A percentile compares a stretch with the other conserved stretches of the same genome.
Conservation (phyloP, 192 early-diverging fungal genomes). For the Backusella parvicylindrica region DNA sequence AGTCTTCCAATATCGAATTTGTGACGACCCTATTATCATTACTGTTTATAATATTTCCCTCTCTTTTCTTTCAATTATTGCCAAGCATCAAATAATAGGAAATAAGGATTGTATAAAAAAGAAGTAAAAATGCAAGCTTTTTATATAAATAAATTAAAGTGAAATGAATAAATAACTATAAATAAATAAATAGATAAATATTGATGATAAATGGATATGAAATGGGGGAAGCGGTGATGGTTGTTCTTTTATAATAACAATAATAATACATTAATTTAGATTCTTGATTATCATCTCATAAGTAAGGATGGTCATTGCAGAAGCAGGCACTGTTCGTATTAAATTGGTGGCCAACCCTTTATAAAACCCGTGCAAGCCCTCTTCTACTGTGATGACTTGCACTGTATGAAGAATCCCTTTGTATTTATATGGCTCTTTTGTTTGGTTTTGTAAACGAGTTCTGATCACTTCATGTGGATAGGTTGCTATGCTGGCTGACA, state of each 20-base stretch:
- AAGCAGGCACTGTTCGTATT: constrained; percentile 84
- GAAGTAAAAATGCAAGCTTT: not conserved
- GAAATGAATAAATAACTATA: not conserved
- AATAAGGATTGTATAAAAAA: not conserved
- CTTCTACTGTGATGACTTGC: constrained; percentile 67
- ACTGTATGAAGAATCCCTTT: constrained; percentile 76
- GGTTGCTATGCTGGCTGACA: constrained; percentile 83
- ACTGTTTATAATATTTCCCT: no score
- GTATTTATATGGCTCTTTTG: constrained; percentile 69
- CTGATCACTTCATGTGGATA: constrained; percentile 95
- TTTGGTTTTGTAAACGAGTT: constrained; percentile 90
- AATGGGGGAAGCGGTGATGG: not conserved
- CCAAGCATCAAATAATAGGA: no score
- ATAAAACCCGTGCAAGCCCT: constrained; percentile 82
- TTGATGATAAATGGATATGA: not conserved
- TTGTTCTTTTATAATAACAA: no score
- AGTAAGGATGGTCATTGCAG: constrained; percentile 81
- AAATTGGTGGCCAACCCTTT: constrained; percentile 84
- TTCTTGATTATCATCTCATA: constrained; percentile 56
- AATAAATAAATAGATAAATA: not conserved
- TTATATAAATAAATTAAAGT: not conserved
- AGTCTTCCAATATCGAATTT: no score
- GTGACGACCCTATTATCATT: no score
- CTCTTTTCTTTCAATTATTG: no score
- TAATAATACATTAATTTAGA: not conserved